phyloP scores from a whole-genome alignment of 2,329 filamentous ascomycete genomes.

The Ilyonectria mors-panacis region DNA sequence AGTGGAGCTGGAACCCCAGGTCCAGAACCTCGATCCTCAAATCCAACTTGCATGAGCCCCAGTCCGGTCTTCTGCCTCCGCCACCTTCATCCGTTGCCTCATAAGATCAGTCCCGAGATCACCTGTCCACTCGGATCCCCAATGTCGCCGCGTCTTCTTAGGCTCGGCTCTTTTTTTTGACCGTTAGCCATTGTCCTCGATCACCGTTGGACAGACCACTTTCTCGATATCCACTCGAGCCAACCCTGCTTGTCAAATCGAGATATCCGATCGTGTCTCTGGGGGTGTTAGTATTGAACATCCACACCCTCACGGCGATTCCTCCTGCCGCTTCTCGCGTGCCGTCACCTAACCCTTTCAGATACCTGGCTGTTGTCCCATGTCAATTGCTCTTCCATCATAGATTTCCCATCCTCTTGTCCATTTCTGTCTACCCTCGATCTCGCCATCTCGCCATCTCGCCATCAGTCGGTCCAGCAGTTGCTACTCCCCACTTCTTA shows the following conservation, averaged over 20 bases:
- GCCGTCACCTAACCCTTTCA: constrained; percentile 34
- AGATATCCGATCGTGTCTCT: constrained; percentile 45
- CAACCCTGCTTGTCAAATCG: constrained; percentile 41
- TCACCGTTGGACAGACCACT: constrained; percentile 40
- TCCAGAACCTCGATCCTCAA: constrained; percentile 44
- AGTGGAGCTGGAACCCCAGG: constrained; percentile 37
- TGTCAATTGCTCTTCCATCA: constrained; percentile 35
- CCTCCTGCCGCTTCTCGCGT: constrained; percentile 28
- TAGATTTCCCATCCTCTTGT: constrained; percentile 30
- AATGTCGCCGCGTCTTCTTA: constrained; percentile 31
- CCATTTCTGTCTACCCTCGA: constrained; percentile 30
- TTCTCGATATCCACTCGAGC: constrained; percentile 33
- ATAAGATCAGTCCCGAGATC: constrained; percentile 42
- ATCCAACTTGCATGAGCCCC: constrained; percentile 40
- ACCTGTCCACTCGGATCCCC: constrained; percentile 42
- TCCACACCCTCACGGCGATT: constrained; percentile 32
- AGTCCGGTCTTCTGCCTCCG: constrained; percentile 34
- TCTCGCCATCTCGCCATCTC: constrained; percentile 19
- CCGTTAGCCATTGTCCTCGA: constrained; percentile 32
- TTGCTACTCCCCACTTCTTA: constrained; percentile 18
- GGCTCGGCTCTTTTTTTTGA: constrained; percentile 39
- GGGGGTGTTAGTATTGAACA: constrained; percentile 37
- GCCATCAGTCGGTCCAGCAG: constrained; percentile 27
- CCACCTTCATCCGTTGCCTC: constrained; percentile 46
- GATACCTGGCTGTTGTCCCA: constrained; percentile 35